Conservation (phyloP, 768 basidiomycete genomes). For the Tylopilus rubrobrunneus region DNA sequence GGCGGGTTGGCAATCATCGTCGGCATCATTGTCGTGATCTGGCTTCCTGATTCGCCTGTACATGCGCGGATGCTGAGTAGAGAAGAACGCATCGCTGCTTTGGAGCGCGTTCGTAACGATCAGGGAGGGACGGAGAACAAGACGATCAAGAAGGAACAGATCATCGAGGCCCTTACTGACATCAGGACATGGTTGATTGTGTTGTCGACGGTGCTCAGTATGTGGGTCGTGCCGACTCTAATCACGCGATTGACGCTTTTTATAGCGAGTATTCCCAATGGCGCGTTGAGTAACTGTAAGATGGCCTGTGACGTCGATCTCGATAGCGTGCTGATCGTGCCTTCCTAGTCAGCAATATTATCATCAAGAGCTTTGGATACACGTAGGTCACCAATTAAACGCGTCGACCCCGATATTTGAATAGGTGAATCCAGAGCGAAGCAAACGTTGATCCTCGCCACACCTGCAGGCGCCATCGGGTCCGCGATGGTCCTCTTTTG, state of each 20-base stretch:
- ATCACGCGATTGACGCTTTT: not conserved
- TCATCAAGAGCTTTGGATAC: conserved; percentile 61
- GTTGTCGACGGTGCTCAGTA: conserved; percentile 55
- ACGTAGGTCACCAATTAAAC: conserved; percentile 37
- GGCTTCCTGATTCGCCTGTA: no score
- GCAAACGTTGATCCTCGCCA: conserved; percentile 44
- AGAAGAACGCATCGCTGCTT: conserved; percentile 57
- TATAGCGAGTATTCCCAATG: conserved; percentile 63
- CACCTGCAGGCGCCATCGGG: conserved; percentile 51
- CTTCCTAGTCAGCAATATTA: conserved; percentile 51
- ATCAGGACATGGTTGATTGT: conserved; percentile 61
- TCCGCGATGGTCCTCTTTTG: conserved; percentile 47
- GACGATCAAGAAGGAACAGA: conserved; percentile 54
- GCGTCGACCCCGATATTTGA: not conserved
- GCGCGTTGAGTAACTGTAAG: conserved; percentile 34
- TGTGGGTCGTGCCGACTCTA: conserved; percentile 16
- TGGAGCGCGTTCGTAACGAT: conserved; percentile 66
- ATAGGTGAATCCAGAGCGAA: conserved; percentile 40
- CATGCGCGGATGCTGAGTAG: conserved; percentile 32
- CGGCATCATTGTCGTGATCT: no score
- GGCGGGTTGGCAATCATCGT: no score
- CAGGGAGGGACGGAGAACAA: conserved; percentile 63
- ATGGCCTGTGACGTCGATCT: not conserved
- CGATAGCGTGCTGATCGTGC: not conserved
- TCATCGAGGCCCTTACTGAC: conserved; percentile 54